phyloP scores from a whole-genome alignment of 345 rosid genomes.

The Capsella bursapastoris region DNA sequence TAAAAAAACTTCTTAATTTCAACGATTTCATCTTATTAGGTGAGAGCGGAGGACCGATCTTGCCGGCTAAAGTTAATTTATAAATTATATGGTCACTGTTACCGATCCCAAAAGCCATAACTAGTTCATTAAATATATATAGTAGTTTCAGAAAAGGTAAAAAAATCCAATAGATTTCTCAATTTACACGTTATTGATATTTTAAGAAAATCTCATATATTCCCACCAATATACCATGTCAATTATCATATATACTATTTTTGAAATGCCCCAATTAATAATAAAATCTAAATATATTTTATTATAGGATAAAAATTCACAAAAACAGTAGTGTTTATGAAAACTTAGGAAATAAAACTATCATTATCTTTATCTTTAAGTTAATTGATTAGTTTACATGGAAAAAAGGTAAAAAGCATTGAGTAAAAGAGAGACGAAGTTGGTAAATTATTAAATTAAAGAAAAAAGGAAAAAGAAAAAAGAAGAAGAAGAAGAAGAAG shows the following conservation, averaged over 20 bases:
- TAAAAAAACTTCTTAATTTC: conserved; percentile 20
- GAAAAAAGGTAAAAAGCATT: conserved; percentile 9
- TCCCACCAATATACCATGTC: not conserved
- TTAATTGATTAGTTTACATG: conserved; percentile 10
- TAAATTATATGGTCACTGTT: conserved; percentile 19
- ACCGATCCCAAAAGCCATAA: not conserved
- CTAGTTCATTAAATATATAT: not conserved
- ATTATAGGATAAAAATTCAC: not conserved
- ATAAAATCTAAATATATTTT: not conserved
- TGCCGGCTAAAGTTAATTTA: not conserved
- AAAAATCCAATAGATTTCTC: not conserved
- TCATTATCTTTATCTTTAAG: conserved; percentile 7
- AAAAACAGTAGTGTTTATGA: not conserved
- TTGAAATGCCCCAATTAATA: not conserved
- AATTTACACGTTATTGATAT: not conserved
- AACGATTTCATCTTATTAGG: not conserved
- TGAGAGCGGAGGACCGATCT: conserved; percentile 5
- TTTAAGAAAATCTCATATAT: not conserved
- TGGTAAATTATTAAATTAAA: not conserved
- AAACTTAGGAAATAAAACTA: conserved; percentile 25
- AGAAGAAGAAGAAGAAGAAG: not conserved
- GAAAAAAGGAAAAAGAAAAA: not conserved
- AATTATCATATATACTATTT: not conserved
- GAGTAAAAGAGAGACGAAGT: conserved; percentile 1
- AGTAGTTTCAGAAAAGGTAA: conserved; percentile 16